A percentile compares a stretch with the other conserved stretches of the same genome.
Conservation (phyloP, 768 basidiomycete genomes). For the Mycena floridula region DNA sequence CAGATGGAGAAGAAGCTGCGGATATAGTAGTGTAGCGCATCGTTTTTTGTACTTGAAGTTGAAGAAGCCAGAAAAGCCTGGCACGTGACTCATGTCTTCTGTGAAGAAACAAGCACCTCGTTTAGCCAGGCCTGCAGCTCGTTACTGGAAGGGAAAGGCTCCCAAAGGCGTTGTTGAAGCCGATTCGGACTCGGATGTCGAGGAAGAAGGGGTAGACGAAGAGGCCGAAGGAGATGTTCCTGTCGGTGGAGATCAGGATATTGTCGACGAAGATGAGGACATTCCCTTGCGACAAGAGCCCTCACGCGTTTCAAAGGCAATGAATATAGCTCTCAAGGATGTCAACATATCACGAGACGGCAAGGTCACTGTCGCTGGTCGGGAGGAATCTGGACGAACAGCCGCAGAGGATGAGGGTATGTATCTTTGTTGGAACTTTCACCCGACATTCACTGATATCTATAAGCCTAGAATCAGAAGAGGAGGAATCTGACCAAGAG, state of each 20-base stretch:
- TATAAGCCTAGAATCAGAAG: slow-evolving; percentile 22
- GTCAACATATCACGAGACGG: slow-evolving; percentile 79
- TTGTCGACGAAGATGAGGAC: slow-evolving; percentile 39
- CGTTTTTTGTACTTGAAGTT: not conserved
- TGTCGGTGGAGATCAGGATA: slow-evolving; percentile 52
- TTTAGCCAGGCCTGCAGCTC: slow-evolving; percentile 71
- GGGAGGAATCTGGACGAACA: slow-evolving; percentile 75
- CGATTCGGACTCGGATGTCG: slow-evolving; percentile 62
- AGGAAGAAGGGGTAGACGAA: slow-evolving; percentile 33
- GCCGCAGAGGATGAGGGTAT: slow-evolving; percentile 42
- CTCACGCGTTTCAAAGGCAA: slow-evolving; percentile 37
- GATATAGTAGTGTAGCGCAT: slow-evolving; percentile 21
- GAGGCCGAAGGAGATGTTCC: slow-evolving; percentile 54
- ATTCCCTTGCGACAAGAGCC: slow-evolving; percentile 31
- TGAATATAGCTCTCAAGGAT: slow-evolving; percentile 73
- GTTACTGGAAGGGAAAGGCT: slow-evolving; percentile 89
- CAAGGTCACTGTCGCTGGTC: slow-evolving; percentile 73
- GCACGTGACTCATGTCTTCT: too few relatives aligned
- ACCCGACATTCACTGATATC: slow-evolving; percentile 1
- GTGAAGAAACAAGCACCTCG: slow-evolving; percentile 68
- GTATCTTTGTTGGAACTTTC: slow-evolving; percentile 7
- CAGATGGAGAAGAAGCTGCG: slow-evolving; percentile 61
- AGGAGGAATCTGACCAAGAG: slow-evolving; percentile 46
- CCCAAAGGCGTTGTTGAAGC: slow-evolving; percentile 64
- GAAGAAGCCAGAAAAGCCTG: slow-evolving; percentile 15